Evolutionary conservation across 148 eudicot species (phyloP).

Genomic region (Vaccinium darrowii): DNA sequence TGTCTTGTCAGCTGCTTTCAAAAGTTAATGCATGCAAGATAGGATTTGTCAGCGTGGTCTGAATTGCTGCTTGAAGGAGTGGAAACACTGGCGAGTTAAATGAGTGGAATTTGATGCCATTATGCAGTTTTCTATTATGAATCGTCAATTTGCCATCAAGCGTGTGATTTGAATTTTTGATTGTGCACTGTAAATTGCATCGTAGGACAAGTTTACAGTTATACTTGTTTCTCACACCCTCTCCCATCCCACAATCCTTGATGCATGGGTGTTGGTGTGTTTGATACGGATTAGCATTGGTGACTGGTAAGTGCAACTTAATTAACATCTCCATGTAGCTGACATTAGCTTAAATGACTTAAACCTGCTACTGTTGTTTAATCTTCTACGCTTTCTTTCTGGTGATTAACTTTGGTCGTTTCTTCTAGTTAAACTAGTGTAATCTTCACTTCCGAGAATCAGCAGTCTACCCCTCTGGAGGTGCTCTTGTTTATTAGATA

Average conservation of each 20-base stretch:
- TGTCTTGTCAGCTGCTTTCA: background rate
- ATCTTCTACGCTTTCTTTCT: background rate
- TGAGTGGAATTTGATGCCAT: background rate
- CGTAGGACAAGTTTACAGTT: background rate
- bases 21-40: background rate
- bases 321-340: background rate
- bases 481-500: background rate
- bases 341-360: background rate
- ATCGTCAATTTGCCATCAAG: background rate
- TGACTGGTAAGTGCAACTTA: background rate
- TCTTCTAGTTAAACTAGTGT: background rate
- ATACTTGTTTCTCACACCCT: conserved; percentile 5
- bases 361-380: background rate
- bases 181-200: background rate
- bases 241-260: background rate
- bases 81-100: background rate
- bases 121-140: background rate
- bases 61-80: background rate
- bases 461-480: background rate
- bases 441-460: background rate
- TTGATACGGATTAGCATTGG: background rate
- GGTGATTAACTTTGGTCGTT: background rate
- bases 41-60: background rate
- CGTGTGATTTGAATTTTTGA: background rate
- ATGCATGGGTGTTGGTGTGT: background rate